A percentile compares a stretch with the other conserved stretches of the same genome.
These are phyloP conservation scores for Toxicodendron radicans DNA, from an alignment of 345 rosid species.

Conservation along the genomic window DNA sequence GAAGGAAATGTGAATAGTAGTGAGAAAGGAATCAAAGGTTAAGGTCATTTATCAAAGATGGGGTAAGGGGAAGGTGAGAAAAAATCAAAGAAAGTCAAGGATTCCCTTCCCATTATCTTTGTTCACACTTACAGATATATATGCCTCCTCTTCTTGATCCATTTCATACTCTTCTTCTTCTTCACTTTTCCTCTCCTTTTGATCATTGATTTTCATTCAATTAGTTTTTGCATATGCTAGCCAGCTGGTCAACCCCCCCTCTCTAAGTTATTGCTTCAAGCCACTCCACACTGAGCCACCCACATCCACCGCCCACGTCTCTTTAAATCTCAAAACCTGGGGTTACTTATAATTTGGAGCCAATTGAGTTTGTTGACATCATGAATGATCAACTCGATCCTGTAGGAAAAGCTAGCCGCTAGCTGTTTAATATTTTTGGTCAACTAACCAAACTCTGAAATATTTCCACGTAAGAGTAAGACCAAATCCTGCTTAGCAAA, in stretches of 20 bases:
- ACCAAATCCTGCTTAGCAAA: conserved; percentile 3
- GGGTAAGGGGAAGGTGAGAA: background rate
- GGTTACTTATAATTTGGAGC: too few relatives aligned
- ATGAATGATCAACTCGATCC: too few relatives aligned
- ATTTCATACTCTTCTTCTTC: conserved; percentile 4
- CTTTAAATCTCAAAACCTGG: too few relatives aligned
- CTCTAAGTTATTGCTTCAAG: background rate
- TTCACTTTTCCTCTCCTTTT: background rate
- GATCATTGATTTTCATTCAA: background rate
- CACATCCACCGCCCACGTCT: too few relatives aligned
- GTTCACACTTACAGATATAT: conserved; percentile 7
- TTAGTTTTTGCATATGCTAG: background rate
- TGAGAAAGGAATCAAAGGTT: background rate
- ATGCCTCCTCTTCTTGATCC: background rate
- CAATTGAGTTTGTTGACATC: too few relatives aligned
- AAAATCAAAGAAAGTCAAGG: conserved; percentile 6
- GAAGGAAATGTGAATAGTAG: background rate
- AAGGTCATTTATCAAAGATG: background rate
- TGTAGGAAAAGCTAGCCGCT: background rate
- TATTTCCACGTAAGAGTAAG: conserved; percentile 3
- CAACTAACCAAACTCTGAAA: conserved; percentile 1
- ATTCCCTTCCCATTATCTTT: background rate
- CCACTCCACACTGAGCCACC: background rate
- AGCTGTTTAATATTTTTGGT: conserved; percentile 1
- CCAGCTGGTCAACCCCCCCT: background rate